Evolutionary conservation across 768 basidiomycete genomes (phyloP), one percentile per base, ranked within the genome.

Genomic region (Tulasnella sp.): DNA sequence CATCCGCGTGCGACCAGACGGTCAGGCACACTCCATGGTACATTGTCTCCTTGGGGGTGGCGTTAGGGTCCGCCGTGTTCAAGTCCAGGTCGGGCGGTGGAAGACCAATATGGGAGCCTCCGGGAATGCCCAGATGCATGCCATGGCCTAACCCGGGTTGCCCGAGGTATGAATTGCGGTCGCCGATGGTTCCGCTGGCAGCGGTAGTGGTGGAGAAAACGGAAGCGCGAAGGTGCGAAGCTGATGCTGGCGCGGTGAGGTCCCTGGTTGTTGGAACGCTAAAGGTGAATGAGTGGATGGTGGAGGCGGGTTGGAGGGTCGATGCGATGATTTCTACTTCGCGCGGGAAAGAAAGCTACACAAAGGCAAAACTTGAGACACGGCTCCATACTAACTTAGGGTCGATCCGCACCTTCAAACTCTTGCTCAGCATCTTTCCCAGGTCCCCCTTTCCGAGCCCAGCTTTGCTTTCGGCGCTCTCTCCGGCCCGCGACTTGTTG

Each of bases 1-100:
- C 92, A 84, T 98, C 97, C 28, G 96, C 96, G 84, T 97, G 96
- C 4, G 94, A 96, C 96, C 96, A 99, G 1, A 98, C 95, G 1
- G 96, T 96, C 81, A 99, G 89, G 83, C 95, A 96, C 50, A 97
- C 96, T 73, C 96, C 96, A 84, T 98, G 91, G 85, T 95, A 97
- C 12, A 93, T 92, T 81, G 95, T 82, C 44, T 83, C 83, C 24
- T 81, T 79, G 22, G 79, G 44, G 34, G 69, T 41, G 50, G 18
- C 58, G 34, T 64, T 42, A 28, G 58, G 34, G 24, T 42, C 54
- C 54, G 31, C 40, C n/a, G 40, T 20, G 40, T 31, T 42, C 41
- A 78, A n/a, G 54, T 78, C 77, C 6, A 78, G 41, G 20, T 64
- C 77, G 1, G 77, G 54, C 9, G 54, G 50, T 22, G 50, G 22